Base-by-base conservation (phyloP, 2,329 filamentous ascomycete genomes). In the Cercospora nicotianae region DNA sequence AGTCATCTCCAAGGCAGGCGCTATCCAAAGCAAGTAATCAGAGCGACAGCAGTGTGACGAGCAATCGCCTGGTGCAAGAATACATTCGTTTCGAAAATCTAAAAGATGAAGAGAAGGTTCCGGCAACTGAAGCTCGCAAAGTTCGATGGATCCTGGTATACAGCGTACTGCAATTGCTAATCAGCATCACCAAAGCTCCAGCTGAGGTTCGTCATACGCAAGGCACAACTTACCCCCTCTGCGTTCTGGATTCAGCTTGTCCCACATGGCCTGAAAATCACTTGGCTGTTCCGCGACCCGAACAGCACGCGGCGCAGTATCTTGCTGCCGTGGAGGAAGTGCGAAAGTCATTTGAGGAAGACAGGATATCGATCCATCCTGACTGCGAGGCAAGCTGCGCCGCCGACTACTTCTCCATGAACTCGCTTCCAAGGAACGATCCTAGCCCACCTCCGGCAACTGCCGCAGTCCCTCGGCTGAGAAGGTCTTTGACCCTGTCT, bases 91-190 rank as follows among this genome's bases (percentile, higher is more conserved):
- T 94, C 65, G 92, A 95, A 74, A 82, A 85, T 1, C 80, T 81
- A 20, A 88, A 85, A 68, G 80, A 81, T 0, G 86, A 90, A 67
- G 87, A 86, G 66, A 88, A 87, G 74, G 76, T 90, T 0, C 85
- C 86, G 0, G 80, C 87, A 10, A 81, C 85, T 8, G 91, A 94
- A 70, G 90, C 87, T 1, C 87, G 92, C 48, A 94, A 93, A 77
- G 86, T 93, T 16, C 85, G 91, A 45, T 95, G 91, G 91, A 86
- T 94, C 31, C 76, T 94, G 39, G 85, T 94, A 6, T 94, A 94
- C 74, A 85, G 88, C 18, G 85, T 88, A 3, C 85, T 92, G 66
- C 92, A 95, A 76, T 89, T 88, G n/a, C 83, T 95, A 1, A 84
- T 86, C 9, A 87, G 87, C 63, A 88, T 88, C 42, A 89, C 87